A percentile compares a stretch with the other conserved stretches of the same genome.
Evolutionary conservation across 2,329 filamentous ascomycete genomes (phyloP).

Genomic region (Trichoderma breve): DNA sequence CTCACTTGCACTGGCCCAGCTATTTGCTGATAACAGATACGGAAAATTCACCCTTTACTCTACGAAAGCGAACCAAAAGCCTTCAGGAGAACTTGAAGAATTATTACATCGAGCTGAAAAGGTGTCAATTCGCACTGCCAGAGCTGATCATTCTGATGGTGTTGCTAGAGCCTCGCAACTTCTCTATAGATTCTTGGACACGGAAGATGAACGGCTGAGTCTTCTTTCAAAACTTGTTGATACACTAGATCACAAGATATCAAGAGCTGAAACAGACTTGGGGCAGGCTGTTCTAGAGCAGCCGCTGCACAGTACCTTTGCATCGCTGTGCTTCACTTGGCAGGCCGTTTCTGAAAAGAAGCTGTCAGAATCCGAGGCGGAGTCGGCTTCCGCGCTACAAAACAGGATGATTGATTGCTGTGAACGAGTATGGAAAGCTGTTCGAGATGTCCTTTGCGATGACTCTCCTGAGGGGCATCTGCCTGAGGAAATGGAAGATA

Average conservation of each 20-base stretch:
- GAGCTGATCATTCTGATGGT: constrained; percentile 90
- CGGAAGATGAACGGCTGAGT: constrained; percentile 41
- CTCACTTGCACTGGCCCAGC: constrained; percentile 47
- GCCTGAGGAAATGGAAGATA: constrained; percentile 71
- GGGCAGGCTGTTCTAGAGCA: constrained; percentile 63
- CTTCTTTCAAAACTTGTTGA: constrained; percentile 59
- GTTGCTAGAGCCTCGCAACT: constrained; percentile 75
- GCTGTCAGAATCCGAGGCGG: constrained; percentile 39
- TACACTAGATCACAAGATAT: constrained; percentile 64
- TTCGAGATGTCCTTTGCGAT: constrained; percentile 78
- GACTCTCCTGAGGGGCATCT: constrained; percentile 91
- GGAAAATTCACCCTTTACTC: constrained; percentile 27
- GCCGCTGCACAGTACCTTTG: constrained; percentile 69
- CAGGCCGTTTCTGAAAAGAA: constrained; percentile 45
- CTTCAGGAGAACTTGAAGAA: constrained; percentile 38
- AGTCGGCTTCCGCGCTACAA: constrained; percentile 45
- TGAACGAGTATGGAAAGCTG: constrained; percentile 70
- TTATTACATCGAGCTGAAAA: constrained; percentile 54
- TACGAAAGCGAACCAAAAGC: constrained; percentile 17
- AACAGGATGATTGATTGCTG: constrained; percentile 59
- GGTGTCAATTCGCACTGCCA: constrained; percentile 66
- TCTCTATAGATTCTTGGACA: constrained; percentile 57
- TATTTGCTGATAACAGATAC: constrained; percentile 44
- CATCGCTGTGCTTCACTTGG: constrained; percentile 61
- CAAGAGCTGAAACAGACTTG: constrained; percentile 62